Conservation (phyloP, 345 rosid genomes). For the Ceriops zippeliana region DNA sequence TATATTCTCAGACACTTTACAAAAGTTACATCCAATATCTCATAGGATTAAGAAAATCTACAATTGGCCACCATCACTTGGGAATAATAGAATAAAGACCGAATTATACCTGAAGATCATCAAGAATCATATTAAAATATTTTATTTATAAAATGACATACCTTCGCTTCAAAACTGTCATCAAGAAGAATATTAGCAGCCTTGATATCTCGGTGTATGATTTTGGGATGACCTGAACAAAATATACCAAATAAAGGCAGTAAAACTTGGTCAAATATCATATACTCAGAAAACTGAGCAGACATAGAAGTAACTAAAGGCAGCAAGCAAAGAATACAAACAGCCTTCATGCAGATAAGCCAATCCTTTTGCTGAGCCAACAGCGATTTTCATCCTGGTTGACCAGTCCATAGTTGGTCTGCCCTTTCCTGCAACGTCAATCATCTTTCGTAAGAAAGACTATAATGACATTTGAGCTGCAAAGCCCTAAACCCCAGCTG, state of each 20-base stretch:
- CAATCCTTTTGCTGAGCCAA: conserved; percentile 24
- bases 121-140: neutral
- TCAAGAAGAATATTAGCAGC: conserved; percentile 31
- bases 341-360: conserved; percentile 28
- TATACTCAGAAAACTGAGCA: neutral
- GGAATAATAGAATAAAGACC: neutral
- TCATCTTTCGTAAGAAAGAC: conserved; percentile 17
- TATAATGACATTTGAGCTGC: conserved; percentile 1
- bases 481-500: conserved; percentile 4
- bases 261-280: neutral
- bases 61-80: neutral
- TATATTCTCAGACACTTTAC: too few species aligned
- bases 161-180: conserved; percentile 29
- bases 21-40: conserved; percentile 1
- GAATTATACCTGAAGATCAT: neutral
- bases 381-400: conserved; percentile 18
- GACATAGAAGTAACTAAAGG: neutral
- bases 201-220: conserved; percentile 33
- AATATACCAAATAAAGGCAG: neutral
- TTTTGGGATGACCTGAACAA: conserved; percentile 25
- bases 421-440: conserved; percentile 49
- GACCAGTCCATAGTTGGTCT: conserved; percentile 29
- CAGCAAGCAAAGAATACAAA: conserved; percentile 6
- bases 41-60: neutral
- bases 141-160: conserved; percentile 1